phyloP scores from a whole-genome alignment of 345 rosid species.

The Litchi chinensis region DNA sequence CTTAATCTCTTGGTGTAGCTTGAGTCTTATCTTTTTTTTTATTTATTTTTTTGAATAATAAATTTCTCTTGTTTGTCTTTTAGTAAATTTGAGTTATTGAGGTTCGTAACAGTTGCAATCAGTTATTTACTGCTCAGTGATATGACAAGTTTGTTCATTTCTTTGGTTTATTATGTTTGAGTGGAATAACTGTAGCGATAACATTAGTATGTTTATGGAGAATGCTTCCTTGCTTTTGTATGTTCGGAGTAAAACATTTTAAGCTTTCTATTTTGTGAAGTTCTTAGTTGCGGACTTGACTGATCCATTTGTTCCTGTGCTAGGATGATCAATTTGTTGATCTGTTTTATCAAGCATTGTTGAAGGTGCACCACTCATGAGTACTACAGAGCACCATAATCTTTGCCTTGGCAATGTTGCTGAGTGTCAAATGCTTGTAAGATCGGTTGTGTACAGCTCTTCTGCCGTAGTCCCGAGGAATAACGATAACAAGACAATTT shows the following conservation, averaged over 20 bases:
- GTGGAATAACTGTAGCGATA: background rate
- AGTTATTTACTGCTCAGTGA: background rate
- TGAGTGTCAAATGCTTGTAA: conserved; percentile 24
- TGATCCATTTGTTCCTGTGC: conserved; percentile 16
- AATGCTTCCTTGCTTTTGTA: background rate
- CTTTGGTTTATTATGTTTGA: background rate
- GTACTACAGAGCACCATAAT: background rate
- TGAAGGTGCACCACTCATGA: conserved; percentile 52
- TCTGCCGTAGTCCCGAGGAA: conserved; percentile 12
- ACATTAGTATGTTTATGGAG: background rate
- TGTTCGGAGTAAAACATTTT: background rate
- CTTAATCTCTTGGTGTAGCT: no score
- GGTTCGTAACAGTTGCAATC: no score
- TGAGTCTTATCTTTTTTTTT: no score
- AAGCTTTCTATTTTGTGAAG: background rate
- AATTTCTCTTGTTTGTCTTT: no score
- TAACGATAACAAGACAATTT: conserved; percentile 6
- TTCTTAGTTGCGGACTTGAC: conserved; percentile 1
- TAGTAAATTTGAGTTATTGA: no score
- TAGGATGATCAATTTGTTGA: conserved; percentile 73
- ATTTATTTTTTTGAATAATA: no score
- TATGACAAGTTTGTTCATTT: background rate
- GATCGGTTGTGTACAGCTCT: conserved; percentile 36
- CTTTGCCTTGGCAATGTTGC: conserved; percentile 16
- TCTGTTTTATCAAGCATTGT: conserved; percentile 59